These are phyloP conservation scores for Chamaecrista fasciculata DNA, from an alignment of 306 rosid genomes.

Conservation along the genomic window DNA sequence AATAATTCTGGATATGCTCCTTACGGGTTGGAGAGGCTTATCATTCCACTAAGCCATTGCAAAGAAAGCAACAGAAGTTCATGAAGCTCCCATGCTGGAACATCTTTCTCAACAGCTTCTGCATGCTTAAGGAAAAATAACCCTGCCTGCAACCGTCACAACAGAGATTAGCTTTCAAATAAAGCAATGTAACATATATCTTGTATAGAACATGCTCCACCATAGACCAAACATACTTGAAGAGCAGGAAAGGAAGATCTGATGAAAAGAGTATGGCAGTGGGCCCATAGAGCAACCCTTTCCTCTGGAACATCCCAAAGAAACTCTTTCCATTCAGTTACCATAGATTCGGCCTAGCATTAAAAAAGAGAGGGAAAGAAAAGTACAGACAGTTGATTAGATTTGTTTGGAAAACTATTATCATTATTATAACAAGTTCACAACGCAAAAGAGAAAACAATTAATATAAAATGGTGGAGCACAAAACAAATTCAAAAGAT, in stretches of 20 bases:
- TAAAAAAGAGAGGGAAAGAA: slow-evolving; percentile 6
- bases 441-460: background rate
- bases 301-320: slow-evolving; percentile 99
- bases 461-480: slow-evolving; percentile 11
- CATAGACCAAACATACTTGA: slow-evolving; percentile 54
- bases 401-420: slow-evolving; percentile 17
- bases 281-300: slow-evolving; percentile 90
- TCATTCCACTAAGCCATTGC: slow-evolving; percentile 98
- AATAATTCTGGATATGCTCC: slow-evolving; percentile 33
- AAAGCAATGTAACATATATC: slow-evolving; percentile 21
- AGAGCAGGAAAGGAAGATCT: slow-evolving; percentile 91
- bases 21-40: slow-evolving; percentile 76
- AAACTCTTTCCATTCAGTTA: slow-evolving; percentile 95
- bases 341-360: slow-evolving; percentile 95
- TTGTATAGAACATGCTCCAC: slow-evolving; percentile 28
- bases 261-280: slow-evolving; percentile 87
- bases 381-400: slow-evolving; percentile 17
- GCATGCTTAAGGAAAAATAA: slow-evolving; percentile 94
- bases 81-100: slow-evolving; percentile 95
- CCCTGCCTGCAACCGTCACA: slow-evolving; percentile 73
- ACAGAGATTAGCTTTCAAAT: slow-evolving; percentile 28
- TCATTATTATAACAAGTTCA: slow-evolving; percentile 8
- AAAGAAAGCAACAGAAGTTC: slow-evolving; percentile 83
- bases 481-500: slow-evolving; percentile 13
- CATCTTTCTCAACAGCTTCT: slow-evolving; percentile 95